Evolutionary conservation across 371 early-diverging fungal species (phyloP).

Genomic region (Sporodiniella umbellata): DNA sequence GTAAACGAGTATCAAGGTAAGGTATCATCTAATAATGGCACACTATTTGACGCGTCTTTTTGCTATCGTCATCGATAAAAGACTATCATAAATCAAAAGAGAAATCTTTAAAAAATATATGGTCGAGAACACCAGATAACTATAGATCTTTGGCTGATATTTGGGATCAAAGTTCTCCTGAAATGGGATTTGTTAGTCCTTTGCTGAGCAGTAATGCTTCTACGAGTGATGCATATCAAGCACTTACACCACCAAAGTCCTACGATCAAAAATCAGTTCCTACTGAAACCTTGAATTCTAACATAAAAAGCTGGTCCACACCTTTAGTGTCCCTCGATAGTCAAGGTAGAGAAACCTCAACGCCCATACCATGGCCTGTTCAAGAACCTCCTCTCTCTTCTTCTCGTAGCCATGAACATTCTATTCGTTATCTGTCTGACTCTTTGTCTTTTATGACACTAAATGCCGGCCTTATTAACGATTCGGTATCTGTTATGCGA

Average conservation of each 20-base stretch:
- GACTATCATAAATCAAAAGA: neutral
- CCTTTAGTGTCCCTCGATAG: neutral
- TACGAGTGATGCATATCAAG: neutral
- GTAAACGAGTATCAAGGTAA: too few species aligned
- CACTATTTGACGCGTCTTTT: too few species aligned
- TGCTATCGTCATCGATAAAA: too few species aligned
- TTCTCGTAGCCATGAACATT: neutral
- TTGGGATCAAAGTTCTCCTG: neutral
- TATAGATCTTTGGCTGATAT: neutral
- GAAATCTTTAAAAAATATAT: neutral
- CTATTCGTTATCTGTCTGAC: slow-evolving; percentile 1
- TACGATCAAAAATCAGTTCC: neutral
- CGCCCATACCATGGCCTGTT: neutral
- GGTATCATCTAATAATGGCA: neutral
- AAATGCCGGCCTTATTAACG: neutral
- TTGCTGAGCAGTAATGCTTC: neutral
- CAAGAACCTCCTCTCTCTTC: neutral
- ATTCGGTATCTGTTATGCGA: neutral
- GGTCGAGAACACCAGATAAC: neutral
- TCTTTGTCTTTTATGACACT: neutral
- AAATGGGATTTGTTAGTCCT: neutral
- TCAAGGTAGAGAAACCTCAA: neutral
- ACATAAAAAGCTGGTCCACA: neutral
- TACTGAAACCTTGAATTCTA: neutral
- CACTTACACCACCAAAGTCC: too few species aligned